phyloP scores from a whole-genome alignment of 2,329 filamentous ascomycete genomes.

The Nannizzia gypsea region DNA sequence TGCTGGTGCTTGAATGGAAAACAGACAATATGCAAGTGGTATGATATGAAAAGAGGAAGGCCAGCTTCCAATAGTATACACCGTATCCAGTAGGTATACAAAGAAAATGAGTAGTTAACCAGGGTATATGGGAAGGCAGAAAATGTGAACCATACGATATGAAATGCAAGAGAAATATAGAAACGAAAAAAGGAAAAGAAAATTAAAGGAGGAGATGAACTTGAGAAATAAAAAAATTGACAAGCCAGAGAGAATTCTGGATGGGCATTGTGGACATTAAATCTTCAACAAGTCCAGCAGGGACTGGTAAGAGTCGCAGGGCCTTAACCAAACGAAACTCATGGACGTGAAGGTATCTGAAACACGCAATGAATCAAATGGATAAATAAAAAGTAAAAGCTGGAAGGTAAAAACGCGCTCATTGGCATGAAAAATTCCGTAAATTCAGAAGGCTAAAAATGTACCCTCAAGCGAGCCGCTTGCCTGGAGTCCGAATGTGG shows the following conservation, averaged over 20 bases:
- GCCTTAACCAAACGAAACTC: constrained; percentile 6
- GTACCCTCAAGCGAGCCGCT: not conserved
- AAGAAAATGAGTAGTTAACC: constrained; percentile 7
- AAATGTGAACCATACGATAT: not conserved
- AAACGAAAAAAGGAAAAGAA: constrained; percentile 13
- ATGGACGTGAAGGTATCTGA: constrained; percentile 8
- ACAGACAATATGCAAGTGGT: constrained; percentile 1
- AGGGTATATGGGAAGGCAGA: not conserved
- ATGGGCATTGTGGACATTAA: constrained; percentile 29
- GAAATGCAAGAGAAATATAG: constrained; percentile 11
- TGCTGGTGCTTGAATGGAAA: constrained; percentile 1
- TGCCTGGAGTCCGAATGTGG: not conserved
- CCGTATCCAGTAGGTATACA: not conserved
- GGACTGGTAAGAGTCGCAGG: not conserved
- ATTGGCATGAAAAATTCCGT: not conserved
- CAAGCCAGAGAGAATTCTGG: constrained; percentile 13
- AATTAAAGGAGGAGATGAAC: constrained; percentile 13
- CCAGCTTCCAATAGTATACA: constrained; percentile 1
- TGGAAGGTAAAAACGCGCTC: not conserved
- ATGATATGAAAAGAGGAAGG: not conserved
- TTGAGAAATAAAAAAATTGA: constrained; percentile 7
- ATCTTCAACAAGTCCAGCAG: constrained; percentile 17
- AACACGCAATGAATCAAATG: constrained; percentile 7
- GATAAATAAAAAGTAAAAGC: not conserved
- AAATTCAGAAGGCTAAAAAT: not conserved